Evolutionary conservation across 495 filamentous ascomycete genomes (phyloP), one percentile per base, ranked within the genome.

Genomic region (Saxophila tyrrhenica): DNA sequence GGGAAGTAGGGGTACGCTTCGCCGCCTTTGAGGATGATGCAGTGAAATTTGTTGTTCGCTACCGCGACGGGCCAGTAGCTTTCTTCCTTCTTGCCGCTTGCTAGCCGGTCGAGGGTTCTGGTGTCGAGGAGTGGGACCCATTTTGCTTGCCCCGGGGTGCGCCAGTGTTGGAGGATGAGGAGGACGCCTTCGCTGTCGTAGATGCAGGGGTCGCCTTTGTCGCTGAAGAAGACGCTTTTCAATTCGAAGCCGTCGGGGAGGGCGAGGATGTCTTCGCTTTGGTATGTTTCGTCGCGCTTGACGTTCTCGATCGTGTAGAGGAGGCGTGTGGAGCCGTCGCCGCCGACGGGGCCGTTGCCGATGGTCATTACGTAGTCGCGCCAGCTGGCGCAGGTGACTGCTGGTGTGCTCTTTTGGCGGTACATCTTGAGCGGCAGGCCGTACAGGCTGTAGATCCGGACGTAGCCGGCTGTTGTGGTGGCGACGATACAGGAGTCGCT

Each of bases 1-100:
- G 92, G 92, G 72, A 96, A 97, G 73, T 95, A 95, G 2, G 92
- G 92, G 65, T 96, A 81, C 64, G 84, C 77, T 62, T 98, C 94
- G 13, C 83, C 85, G 52, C 92, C 92, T 70, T 98, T 97, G 60
- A 98, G 83, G 60, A 98, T 97, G 69, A 97, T 95, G 70, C 94
- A 97, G 72, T 97, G 90, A 69, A 98, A 98, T 63, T 86, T 94
- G 59, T 83, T 77, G 58, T 90, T 81, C 16, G 89, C 89, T 1
- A 96, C 90, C 10, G 91, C 92, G 29, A 98, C 87, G 0, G 92
- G 94, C 81, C 89, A 98, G 69, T 98, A 98, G 0, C 75, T 78
- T 67, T 98, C 92, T 57, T 85, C 80, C 64, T 94, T 95, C 44
- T 80, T 79, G 35, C 94, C 92, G 7, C 79, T 79, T 2, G 84